Conservation (phyloP, 2,329 filamentous ascomycete species). For the Diaporthe nobilis region DNA sequence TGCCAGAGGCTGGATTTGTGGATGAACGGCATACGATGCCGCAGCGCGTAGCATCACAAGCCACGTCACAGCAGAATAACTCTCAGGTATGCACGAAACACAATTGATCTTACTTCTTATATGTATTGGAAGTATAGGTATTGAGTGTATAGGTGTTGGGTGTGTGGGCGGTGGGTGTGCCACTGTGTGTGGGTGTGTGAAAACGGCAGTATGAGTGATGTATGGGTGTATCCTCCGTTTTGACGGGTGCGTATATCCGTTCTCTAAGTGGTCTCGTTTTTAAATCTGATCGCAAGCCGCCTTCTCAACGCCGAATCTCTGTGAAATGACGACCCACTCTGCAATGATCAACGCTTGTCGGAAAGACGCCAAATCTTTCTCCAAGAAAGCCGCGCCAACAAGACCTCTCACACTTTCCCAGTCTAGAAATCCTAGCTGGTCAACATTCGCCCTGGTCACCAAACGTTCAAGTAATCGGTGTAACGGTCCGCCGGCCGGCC, state of each 20-base stretch:
- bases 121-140: too few species aligned
- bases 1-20: background rate
- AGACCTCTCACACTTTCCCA: conserved; percentile 52
- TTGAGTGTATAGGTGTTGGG: too few species aligned
- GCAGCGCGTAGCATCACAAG: background rate
- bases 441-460: conserved; percentile 54
- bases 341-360: conserved; percentile 57
- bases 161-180: too few species aligned
- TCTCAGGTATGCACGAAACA: background rate
- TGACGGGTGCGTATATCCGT: too few species aligned
- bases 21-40: background rate
- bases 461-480: conserved; percentile 52
- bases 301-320: conserved; percentile 58
- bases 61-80: too few species aligned
- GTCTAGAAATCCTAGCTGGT: conserved; percentile 57
- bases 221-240: too few species aligned
- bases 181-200: too few species aligned
- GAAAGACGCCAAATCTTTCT: conserved; percentile 49
- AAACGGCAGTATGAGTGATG: too few species aligned
- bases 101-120: too few species aligned
- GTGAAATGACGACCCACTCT: conserved; percentile 59
- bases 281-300: conserved; percentile 41
- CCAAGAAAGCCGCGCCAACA: conserved; percentile 56
- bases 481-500: conserved; percentile 58
- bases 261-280: too few species aligned